A percentile compares a stretch with the other conserved stretches of the same genome.
Conservation (phyloP, 345 rosid genomes). For the Gynandropsis gynandra region DNA sequence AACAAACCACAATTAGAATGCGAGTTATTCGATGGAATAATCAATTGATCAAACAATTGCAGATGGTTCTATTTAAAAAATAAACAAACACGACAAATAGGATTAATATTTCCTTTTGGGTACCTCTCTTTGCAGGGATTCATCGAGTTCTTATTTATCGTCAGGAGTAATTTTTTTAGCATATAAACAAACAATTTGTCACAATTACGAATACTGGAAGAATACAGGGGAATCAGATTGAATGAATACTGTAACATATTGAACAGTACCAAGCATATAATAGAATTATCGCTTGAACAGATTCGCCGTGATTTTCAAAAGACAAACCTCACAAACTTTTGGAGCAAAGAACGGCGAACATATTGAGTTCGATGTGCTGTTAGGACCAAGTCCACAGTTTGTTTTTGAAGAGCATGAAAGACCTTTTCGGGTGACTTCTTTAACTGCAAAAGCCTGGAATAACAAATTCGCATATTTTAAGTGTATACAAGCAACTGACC, state of each 20-base stretch:
- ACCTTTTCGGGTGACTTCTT: slow-evolving; percentile 87
- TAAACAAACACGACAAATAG: too few relatives aligned
- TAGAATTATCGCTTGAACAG: too few relatives aligned
- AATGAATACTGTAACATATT: slow-evolving; percentile 7
- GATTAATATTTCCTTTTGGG: too few relatives aligned
- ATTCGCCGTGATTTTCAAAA: too few relatives aligned
- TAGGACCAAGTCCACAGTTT: slow-evolving; percentile 85
- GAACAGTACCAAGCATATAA: too few relatives aligned
- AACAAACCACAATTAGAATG: too few relatives aligned
- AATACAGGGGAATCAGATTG: background rate
- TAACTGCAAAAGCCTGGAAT: slow-evolving; percentile 71
- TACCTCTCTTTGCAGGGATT: slow-evolving; percentile 96
- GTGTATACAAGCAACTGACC: too few relatives aligned
- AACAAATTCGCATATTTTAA: too few relatives aligned
- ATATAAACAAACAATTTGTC: slow-evolving; percentile 72
- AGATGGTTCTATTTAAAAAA: too few relatives aligned
- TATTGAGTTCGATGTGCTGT: slow-evolving; percentile 99
- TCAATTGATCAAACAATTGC: too few relatives aligned
- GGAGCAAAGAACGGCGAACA: slow-evolving; percentile 88
- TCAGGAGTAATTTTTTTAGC: slow-evolving; percentile 95
- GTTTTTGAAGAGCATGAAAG: slow-evolving; percentile 91
- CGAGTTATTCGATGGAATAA: too few relatives aligned
- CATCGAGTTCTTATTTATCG: slow-evolving; percentile 97
- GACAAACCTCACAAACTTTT: slow-evolving; percentile 97
- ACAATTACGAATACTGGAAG: slow-evolving; percentile 63